Evolutionary conservation across 164 flowering plant species (phyloP).

Genomic region (Macadamia tetraphylla): DNA sequence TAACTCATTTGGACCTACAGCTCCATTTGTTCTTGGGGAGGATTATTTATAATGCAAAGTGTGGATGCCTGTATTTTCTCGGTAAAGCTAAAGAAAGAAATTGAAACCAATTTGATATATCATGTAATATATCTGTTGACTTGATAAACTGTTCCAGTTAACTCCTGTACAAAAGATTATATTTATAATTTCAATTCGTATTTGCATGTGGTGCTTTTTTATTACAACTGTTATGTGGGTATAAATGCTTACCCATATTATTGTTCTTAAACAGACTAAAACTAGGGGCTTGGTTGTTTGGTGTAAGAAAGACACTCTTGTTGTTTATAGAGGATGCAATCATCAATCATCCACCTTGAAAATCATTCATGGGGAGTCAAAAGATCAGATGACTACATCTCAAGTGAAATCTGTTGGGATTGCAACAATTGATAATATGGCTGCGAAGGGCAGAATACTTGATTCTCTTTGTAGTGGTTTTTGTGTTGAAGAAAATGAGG

Average conservation of each 20-base stretch:
- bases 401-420: conserved; percentile 2
- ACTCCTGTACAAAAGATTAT: no score
- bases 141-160: no score
- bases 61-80: no score
- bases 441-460: conserved; percentile 10
- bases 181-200: no score
- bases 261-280: conserved; percentile 46
- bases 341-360: conserved; percentile 18
- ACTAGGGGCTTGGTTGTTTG: conserved; percentile 90
- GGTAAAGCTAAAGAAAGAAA: no score
- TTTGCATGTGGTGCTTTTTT: no score
- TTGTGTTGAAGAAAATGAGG: conserved; percentile 10
- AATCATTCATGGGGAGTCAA: conserved; percentile 7
- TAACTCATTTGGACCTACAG: no score
- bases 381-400: conserved; percentile 8
- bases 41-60: no score
- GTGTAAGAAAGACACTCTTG: conserved; percentile 62
- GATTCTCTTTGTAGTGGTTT: conserved; percentile 12
- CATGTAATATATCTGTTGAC: no score
- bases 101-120: no score
- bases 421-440: conserved; percentile 8
- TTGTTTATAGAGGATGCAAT: conserved; percentile 65
- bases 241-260: background rate
- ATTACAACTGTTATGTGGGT: background rate
- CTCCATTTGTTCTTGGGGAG: no score